phyloP scores from a whole-genome alignment of 139 green algal genomes.

The Nannochloris sp. region DNA sequence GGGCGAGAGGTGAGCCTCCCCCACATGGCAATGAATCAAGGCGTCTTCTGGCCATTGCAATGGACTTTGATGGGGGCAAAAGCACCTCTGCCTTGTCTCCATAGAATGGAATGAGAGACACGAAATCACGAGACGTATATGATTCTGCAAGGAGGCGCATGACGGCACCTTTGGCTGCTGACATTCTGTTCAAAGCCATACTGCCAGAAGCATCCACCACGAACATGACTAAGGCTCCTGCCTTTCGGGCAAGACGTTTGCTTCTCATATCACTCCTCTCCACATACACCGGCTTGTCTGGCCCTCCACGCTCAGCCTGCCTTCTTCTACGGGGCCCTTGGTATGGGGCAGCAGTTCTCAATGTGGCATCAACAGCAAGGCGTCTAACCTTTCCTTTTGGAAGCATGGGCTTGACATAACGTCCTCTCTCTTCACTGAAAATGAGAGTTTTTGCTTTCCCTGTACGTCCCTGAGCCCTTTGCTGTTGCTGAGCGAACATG shows the following conservation, averaged over 20 bases:
- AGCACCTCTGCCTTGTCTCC: constrained; percentile 96
- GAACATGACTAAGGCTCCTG: constrained; percentile 83
- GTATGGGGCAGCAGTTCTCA: constrained; percentile 91
- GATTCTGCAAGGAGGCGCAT: constrained; percentile 87
- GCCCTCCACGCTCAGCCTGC: constrained; percentile 12
- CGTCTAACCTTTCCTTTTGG: constrained; percentile 84
- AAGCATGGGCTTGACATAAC: constrained; percentile 99
- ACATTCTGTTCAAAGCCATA: constrained; percentile 99
- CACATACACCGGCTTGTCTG: constrained; percentile 76
- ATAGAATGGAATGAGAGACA: constrained; percentile 96
- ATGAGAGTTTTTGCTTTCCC: constrained; percentile 95
- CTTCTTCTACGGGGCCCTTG: constrained; percentile 58
- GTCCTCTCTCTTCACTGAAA: constrained; percentile 83
- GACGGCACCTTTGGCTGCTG: constrained; percentile 91
- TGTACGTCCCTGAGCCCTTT: constrained; percentile 74
- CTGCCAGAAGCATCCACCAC: constrained; percentile 80
- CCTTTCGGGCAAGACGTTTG: constrained; percentile 96
- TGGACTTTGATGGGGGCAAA: constrained; percentile 93
- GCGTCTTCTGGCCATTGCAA: constrained; percentile 90
- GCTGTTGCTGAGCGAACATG: constrained; percentile 86
- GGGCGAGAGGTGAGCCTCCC: constrained; percentile 90
- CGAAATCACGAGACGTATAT: constrained; percentile 91
- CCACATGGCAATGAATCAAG: constrained; percentile 94
- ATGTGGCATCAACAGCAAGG: constrained; percentile 95
- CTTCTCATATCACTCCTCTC: constrained; percentile 93